phyloP scores from a whole-genome alignment of 2,329 filamentous ascomycete genomes.

The Cladophialophora yegresii region DNA sequence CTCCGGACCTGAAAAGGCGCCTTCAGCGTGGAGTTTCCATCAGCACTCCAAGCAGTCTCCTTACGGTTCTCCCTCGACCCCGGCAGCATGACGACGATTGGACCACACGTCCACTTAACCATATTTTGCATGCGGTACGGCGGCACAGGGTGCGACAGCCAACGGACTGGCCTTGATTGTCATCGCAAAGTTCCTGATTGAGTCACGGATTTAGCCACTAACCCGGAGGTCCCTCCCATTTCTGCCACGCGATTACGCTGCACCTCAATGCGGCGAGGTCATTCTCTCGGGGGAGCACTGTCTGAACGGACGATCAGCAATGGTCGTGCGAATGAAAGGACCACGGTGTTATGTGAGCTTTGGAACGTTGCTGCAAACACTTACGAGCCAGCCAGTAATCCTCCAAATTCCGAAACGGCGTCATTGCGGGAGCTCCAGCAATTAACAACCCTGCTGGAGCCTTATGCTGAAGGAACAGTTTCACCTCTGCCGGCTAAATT shows the following conservation, averaged over 20 bases:
- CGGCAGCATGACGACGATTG: not conserved
- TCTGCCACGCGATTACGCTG: not conserved
- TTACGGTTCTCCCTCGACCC: not conserved
- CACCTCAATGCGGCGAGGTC: not conserved
- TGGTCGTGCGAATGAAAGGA: not conserved
- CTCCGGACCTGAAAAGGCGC: not conserved
- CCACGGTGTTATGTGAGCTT: not conserved
- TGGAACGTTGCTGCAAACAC: not conserved
- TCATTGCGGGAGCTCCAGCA: not conserved
- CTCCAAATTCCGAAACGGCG: not conserved
- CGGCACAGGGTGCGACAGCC: not conserved
- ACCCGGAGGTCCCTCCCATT: not conserved
- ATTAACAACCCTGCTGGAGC: not conserved
- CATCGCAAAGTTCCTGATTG: not conserved
- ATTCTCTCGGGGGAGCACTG: not conserved
- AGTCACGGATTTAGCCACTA: not conserved
- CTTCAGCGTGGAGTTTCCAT: not conserved
- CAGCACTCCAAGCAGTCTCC: not conserved
- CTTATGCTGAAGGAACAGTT: not conserved
- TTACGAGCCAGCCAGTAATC: not conserved
- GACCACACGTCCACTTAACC: not conserved
- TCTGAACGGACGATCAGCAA: not conserved
- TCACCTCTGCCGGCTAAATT: not conserved
- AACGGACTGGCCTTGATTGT: not conserved
- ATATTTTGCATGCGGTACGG: not conserved